Base-by-base conservation (phyloP, 352 stramenopile species). In the Pythium brassicae region DNA sequence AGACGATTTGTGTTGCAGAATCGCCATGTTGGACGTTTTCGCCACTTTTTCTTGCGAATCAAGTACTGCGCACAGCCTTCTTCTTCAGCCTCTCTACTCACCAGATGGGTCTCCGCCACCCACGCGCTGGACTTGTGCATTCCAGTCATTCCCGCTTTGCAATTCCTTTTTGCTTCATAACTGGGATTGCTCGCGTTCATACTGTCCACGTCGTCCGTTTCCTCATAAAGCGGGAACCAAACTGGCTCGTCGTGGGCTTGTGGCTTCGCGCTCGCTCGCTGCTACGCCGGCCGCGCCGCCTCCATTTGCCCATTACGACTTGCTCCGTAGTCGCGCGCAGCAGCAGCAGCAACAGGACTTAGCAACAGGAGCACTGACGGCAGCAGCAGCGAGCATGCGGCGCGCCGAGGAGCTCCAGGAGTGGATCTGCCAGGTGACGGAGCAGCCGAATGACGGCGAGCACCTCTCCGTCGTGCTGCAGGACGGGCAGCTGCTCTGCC, bases 401-500 rank as follows among this genome's bases (percentile, higher is more conserved):
- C 83, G 83, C 66, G 79, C 79, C 25, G 83, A 94, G 63, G 83
- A 94, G 61, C 62, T 94, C 26, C 79, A 91, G 66, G 83, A 88
- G 32, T 94, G 83, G 83, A 84, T 94, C 71, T 87, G 74, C 55
- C 81, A 81, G 65, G 74, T 92, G 50, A 94, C 81, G 23, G 77
- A 83, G 56, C 70, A 89, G 61, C 47, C 68, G 39, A 81, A 80
- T 48, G 79, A 86, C 45, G 71, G 77, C 68, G 83, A 92, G 62
- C 83, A 95, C 68, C 65, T 95, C 25, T 90, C 78, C 35, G 71
- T 86, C 19, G 76, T 91, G 68, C 69, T 95, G 32, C 82, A 91
- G 59, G 78, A 95, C 62, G 86, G 86, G 20, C 86, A 95, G 62
- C 72, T 94, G 48, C 76, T 95, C 39, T 95, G 86, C 68, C 67